phyloP scores from a whole-genome alignment of 441 rosid genomes.

The Arabidopsis hybrid region DNA sequence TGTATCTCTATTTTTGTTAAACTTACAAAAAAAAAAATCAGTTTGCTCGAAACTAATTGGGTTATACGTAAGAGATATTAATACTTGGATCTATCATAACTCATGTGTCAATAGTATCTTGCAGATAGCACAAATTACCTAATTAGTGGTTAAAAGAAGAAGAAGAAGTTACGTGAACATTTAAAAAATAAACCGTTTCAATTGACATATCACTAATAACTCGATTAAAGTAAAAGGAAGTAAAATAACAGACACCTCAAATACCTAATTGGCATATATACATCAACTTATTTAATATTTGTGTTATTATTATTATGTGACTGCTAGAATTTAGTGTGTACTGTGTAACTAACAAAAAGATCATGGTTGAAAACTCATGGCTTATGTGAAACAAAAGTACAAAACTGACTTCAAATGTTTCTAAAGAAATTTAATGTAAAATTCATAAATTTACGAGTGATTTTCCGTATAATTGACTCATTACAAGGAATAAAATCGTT shows the following conservation, averaged over 20 bases:
- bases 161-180: conserved; percentile 9
- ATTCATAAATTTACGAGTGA: neutral
- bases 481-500: neutral
- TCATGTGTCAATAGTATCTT: neutral
- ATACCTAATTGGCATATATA: conserved; percentile 9
- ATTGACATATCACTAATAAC: conserved; percentile 6
- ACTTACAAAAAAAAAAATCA: neutral
- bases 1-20: neutral
- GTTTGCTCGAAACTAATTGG: neutral
- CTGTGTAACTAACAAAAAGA: neutral
- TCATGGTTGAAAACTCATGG: neutral
- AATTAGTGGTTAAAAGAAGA: neutral
- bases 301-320: neutral
- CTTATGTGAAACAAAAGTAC: neutral
- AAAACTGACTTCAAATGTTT: neutral
- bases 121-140: conserved; percentile 17
- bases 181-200: neutral
- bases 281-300: conserved; percentile 11
- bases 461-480: neutral
- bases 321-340: neutral
- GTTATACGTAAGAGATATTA: neutral
- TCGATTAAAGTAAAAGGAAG: neutral
- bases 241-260: conserved; percentile 1
- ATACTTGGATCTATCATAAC: neutral
- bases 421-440: neutral